A percentile compares a stretch with the other conserved stretches of the same genome.
These are phyloP conservation scores for Trametes meyenii DNA, from an alignment of 768 basidiomycete species.

Conservation along the genomic window DNA sequence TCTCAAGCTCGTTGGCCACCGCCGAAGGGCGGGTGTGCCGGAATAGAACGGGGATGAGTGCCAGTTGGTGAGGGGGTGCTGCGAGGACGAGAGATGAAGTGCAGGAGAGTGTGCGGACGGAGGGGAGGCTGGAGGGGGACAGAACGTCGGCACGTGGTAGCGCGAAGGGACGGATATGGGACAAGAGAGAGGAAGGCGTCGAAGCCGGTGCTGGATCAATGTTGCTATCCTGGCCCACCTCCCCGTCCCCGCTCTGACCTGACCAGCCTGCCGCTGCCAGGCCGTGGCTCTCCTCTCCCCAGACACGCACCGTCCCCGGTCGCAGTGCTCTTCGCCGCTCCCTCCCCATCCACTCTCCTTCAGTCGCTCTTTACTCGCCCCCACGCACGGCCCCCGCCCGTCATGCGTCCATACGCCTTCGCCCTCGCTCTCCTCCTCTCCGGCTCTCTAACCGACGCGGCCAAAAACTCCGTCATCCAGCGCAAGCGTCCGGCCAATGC, in stretches of 20 bases:
- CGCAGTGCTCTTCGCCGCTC: conserved; percentile 14
- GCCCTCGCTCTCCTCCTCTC: conserved; percentile 43
- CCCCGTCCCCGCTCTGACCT: conserved; percentile 1
- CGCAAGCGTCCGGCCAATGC: conserved; percentile 35
- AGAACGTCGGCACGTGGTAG: not conserved
- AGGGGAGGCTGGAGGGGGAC: no score
- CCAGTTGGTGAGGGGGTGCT: not conserved
- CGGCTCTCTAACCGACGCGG: conserved; percentile 45
- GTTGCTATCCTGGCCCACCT: conserved; percentile 2
- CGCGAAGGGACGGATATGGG: not conserved
- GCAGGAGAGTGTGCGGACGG: no score
- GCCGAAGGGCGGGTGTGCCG: not conserved
- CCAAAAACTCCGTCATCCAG: conserved; percentile 52
- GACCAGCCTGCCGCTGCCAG: not conserved
- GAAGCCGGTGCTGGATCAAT: conserved; percentile 1
- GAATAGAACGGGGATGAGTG: not conserved
- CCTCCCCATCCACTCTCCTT: conserved; percentile 26
- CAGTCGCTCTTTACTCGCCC: conserved; percentile 26
- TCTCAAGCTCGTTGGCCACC: no score
- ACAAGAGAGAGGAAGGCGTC: not conserved
- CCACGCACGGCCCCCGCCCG: conserved; percentile 28
- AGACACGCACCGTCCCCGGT: conserved; percentile 7
- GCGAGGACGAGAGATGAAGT: not conserved
- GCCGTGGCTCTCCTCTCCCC: conserved; percentile 10
- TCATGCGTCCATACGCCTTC: conserved; percentile 46